Evolutionary conservation across 192 early-diverging fungal species (phyloP).

Genomic region (Polychytrium aggregatum): DNA sequence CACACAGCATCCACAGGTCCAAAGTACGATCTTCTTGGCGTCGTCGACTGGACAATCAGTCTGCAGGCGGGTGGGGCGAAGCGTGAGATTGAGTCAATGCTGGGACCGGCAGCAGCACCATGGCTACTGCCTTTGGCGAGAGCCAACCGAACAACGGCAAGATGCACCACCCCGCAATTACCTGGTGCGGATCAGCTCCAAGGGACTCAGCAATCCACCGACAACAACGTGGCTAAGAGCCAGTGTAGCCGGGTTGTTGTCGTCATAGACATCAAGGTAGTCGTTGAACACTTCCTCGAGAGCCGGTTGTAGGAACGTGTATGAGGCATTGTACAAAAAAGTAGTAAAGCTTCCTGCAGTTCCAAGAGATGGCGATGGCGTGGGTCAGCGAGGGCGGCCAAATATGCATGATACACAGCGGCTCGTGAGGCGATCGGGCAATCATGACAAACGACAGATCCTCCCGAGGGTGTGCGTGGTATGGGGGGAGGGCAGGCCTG

Average conservation of each 20-base stretch:
- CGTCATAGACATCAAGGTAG: slow-evolving; percentile 81
- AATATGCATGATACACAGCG: too few relatives aligned
- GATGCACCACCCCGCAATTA: too few relatives aligned
- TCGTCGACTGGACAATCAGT: slow-evolving; percentile 69
- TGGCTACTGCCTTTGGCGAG: too few relatives aligned
- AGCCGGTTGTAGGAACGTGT: slow-evolving; percentile 67
- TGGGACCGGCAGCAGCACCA: too few relatives aligned
- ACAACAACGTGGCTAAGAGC: slow-evolving; percentile 62
- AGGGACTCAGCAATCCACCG: slow-evolving; percentile 72
- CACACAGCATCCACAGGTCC: slow-evolving; percentile 66
- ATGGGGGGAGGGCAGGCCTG: too few relatives aligned
- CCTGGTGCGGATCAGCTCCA: slow-evolving; percentile 84
- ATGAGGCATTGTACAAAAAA: slow-evolving; percentile 65
- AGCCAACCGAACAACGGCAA: too few relatives aligned
- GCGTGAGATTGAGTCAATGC: too few relatives aligned
- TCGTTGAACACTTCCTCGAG: slow-evolving; percentile 85
- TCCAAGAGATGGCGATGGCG: too few relatives aligned
- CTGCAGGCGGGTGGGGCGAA: slow-evolving; percentile 17
- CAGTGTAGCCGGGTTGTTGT: slow-evolving; percentile 64
- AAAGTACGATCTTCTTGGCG: slow-evolving; percentile 67
- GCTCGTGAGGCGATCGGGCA: too few relatives aligned
- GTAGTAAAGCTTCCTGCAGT: slow-evolving; percentile 67
- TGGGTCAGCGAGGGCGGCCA: background rate
- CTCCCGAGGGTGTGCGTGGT: too few relatives aligned
- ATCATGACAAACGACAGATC: too few relatives aligned